Conservation (phyloP, 2,329 filamentous ascomycete genomes). For the Curvularia sp. region DNA sequence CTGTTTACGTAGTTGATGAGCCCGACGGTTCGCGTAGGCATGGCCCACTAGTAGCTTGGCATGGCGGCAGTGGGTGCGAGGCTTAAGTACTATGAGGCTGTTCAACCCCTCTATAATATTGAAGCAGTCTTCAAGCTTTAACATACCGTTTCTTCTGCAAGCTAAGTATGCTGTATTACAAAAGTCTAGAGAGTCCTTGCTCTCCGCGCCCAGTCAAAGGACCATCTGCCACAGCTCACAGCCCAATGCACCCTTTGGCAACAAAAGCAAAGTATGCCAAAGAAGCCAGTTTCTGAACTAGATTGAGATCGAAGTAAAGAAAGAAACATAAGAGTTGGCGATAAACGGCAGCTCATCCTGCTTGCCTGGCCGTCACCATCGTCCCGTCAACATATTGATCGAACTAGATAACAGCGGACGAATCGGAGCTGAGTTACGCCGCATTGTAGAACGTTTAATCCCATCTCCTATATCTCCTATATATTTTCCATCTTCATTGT, state of each 20-base stretch:
- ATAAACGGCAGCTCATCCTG: background rate
- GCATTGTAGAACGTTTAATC: constrained; percentile 3
- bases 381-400: background rate
- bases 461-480: constrained; percentile 57
- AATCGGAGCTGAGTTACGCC: constrained; percentile 24
- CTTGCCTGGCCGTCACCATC: background rate
- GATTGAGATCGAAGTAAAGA: background rate
- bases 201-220: background rate
- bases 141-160: background rate
- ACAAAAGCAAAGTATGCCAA: background rate
- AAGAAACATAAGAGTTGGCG: background rate
- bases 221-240: background rate
- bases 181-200: background rate
- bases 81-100: background rate
- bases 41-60: too few relatives aligned
- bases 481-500: constrained; percentile 41
- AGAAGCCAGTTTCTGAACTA: background rate
- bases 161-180: background rate
- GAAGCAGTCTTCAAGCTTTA: background rate
- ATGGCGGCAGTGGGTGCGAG: background rate
- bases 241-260: background rate
- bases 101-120: background rate
- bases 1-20: constrained; percentile 19
- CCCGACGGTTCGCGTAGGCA: constrained; percentile 11
- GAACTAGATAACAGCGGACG: constrained; percentile 6